A percentile compares a stretch with the other conserved stretches of the same genome.
Evolutionary conservation across 2,329 filamentous ascomycete species (phyloP).

Genomic region (Fusarium duplospermum): DNA sequence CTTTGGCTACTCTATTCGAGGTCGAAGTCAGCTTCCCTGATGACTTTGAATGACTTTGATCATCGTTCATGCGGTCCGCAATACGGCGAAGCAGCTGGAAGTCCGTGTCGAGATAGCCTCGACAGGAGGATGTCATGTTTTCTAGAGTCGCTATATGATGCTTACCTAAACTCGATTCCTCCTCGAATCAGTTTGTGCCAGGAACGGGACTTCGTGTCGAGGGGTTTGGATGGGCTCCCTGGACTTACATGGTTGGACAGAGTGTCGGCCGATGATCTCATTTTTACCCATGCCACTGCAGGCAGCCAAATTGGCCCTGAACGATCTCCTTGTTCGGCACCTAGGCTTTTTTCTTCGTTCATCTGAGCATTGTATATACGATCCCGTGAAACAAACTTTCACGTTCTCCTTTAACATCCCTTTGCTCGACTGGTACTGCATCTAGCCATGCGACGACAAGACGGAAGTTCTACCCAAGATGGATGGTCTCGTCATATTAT

Average conservation of each 20-base stretch:
- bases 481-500: not conserved
- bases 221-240: conserved; percentile 2
- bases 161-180: not conserved
- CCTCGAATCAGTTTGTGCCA: not conserved
- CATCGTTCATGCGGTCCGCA: not conserved
- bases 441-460: not conserved
- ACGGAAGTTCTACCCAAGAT: not conserved
- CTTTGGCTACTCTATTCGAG: not conserved
- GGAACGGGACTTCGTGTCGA: not conserved
- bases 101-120: not conserved
- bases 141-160: not conserved
- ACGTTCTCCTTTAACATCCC: not conserved
- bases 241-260: conserved; percentile 1
- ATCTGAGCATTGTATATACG: not conserved
- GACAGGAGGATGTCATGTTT: not conserved
- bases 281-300: not conserved
- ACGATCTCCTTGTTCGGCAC: not conserved
- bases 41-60: not conserved
- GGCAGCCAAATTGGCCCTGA: not conserved
- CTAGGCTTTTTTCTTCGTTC: not conserved
- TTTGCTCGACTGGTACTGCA: not conserved
- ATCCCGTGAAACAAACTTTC: not conserved
- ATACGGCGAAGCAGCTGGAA: not conserved
- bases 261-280: not conserved
- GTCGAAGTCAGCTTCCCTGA: not conserved